Percentiles rank a stretch among this genome's conserved stretches.
Conservation (phyloP, 2,329 filamentous ascomycete genomes). For the Ophiostoma sp. region DNA sequence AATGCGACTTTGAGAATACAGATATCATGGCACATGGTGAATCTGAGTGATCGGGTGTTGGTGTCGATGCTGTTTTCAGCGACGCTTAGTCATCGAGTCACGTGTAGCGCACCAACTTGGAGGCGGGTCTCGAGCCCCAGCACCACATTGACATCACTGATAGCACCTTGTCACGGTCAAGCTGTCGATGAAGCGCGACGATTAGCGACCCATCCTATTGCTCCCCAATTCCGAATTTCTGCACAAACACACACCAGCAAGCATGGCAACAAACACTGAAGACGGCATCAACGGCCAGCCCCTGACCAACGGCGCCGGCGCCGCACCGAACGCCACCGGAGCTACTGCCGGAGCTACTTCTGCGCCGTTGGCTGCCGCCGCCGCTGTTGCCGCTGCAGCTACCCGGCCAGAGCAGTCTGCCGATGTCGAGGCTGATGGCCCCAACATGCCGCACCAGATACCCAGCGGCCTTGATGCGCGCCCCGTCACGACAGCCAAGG, state of each 20-base stretch:
- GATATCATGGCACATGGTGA: not conserved
- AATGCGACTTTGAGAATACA: not conserved
- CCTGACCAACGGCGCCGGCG: slow-evolving; percentile 21
- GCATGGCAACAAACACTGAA: slow-evolving; percentile 7
- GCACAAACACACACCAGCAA: not conserved
- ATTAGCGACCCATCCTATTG: not conserved
- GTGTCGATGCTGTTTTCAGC: not conserved
- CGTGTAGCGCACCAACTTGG: not conserved
- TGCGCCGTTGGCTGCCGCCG: not conserved
- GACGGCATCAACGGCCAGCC: slow-evolving; percentile 15
- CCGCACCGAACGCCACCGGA: not conserved
- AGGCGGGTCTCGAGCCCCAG: not conserved
- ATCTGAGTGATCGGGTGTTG: not conserved
- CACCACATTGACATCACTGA: slow-evolving; percentile 1
- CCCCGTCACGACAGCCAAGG: slow-evolving; percentile 63
- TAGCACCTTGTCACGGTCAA: not conserved
- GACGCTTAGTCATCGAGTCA: not conserved
- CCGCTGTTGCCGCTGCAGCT: not conserved
- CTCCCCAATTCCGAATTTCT: not conserved
- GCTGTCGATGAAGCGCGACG: slow-evolving; percentile 21
- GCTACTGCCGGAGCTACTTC: not conserved
- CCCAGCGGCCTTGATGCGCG: slow-evolving; percentile 17
- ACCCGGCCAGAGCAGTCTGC: not conserved
- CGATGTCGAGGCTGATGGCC: slow-evolving; percentile 11
- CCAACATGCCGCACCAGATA: not conserved